Evolutionary conservation across 73 alveolate species (phyloP), one percentile per base, ranked within the genome.

Genomic region (Strombidium stylifer): DNA sequence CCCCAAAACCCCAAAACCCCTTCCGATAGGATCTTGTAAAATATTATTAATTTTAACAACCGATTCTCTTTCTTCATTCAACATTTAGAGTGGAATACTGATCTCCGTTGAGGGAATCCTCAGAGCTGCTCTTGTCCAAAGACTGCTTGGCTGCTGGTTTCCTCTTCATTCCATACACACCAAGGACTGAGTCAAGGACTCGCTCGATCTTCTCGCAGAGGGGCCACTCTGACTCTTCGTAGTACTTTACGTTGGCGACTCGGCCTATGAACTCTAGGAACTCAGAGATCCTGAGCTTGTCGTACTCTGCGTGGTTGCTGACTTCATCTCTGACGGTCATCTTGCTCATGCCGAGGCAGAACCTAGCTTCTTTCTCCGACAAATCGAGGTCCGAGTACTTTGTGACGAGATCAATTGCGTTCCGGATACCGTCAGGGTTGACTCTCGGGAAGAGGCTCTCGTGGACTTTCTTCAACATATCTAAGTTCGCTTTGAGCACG

Each of bases 211-310:
- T 60, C 59, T 60, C 6, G 1, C 35, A 3, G n/a, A 39, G 24
- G 8, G 4, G 59, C 11, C n/a, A 35, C 35, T 60, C 61, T 1
- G 61, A 4, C 3, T 27, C 8, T 3, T 27, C 52, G 14, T 60
- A 23, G 61, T 39, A 60, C 30, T 60, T 60, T 2, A 11, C 32
- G 14, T 26, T 6, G 26, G 89, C 81, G 36, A 67, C 41, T 44
- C 89, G 49, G 14, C 82, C 81, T 18, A 76, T 42, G 24, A 76
- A 42, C 32, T 76, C 89, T 27, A 76, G 55, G 40, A 76, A 54
- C 34, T 76, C 89, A 7, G 66, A 82, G 66, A 76, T 54, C 26
- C 52, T 53, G 12, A 76, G 51, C 18, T 53, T 23, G 15, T 66
- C 57, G 41, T 76, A 76, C 37, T 48, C 15, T 59, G 49, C 40